Conservation (phyloP, 2,329 filamentous ascomycete genomes). For the Exophiala mesophila region DNA sequence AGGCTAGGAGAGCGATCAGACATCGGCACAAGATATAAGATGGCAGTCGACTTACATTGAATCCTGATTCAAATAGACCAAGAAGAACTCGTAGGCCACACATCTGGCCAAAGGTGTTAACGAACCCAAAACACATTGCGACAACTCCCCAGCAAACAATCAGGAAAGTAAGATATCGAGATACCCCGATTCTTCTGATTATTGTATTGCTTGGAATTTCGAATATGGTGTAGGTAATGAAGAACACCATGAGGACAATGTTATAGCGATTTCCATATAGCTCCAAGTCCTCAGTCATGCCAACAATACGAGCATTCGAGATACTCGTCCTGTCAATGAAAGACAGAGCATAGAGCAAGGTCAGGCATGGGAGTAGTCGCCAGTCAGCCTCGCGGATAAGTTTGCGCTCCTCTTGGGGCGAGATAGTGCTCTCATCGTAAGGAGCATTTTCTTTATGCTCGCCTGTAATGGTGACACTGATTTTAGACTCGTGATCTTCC, state of each 20-base stretch:
- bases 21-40: slow-evolving; percentile 52
- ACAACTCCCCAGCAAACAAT: slow-evolving; percentile 12
- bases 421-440: too few species aligned
- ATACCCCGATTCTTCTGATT: slow-evolving; percentile 9
- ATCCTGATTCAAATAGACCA: slow-evolving; percentile 24
- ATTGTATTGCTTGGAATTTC: slow-evolving; percentile 12
- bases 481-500: too few species aligned
- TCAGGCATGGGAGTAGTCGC: too few species aligned
- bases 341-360: slow-evolving; percentile 35
- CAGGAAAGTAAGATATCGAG: slow-evolving; percentile 2
- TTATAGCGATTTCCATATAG: slow-evolving; percentile 23
- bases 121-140: slow-evolving; percentile 7
- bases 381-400: too few species aligned
- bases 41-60: slow-evolving; percentile 44
- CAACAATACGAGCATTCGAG: slow-evolving; percentile 35
- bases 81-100: slow-evolving; percentile 5
- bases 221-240: slow-evolving; percentile 26
- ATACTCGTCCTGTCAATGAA: slow-evolving; percentile 42
- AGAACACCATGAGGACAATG: slow-evolving; percentile 7
- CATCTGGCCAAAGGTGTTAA: slow-evolving; percentile 3
- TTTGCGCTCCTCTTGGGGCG: too few species aligned
- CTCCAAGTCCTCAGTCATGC: slow-evolving; percentile 32
- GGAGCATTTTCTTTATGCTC: too few species aligned
- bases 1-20: background rate
- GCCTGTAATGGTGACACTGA: too few species aligned